A percentile compares a stretch with the other conserved stretches of the same genome.
phyloP scores from a whole-genome alignment of 2,329 filamentous ascomycete genomes.

The Penicillium sp. region DNA sequence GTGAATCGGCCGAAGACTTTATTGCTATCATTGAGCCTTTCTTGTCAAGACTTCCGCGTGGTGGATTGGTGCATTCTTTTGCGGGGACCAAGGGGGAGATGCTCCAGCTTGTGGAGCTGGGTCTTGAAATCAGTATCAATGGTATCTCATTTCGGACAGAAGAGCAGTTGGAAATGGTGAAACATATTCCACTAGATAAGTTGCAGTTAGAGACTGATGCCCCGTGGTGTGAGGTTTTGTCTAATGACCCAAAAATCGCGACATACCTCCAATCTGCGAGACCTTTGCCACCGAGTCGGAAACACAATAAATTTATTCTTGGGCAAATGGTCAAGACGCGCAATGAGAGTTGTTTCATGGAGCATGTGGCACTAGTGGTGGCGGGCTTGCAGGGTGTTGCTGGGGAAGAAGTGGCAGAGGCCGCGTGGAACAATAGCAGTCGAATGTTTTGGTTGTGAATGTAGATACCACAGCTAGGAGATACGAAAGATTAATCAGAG shows the following conservation, averaged over 20 bases:
- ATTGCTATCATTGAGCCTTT: conserved; percentile 45
- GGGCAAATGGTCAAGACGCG: conserved; percentile 49
- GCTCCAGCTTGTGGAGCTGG: conserved; percentile 38
- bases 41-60: conserved; percentile 35
- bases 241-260: conserved; percentile 40
- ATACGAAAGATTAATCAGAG: too few species aligned
- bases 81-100: conserved; percentile 65
- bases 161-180: conserved; percentile 46
- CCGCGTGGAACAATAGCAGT: conserved; percentile 40
- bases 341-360: conserved; percentile 53
- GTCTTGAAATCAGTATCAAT: conserved; percentile 51
- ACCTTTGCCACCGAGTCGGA: conserved; percentile 45
- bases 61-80: conserved; percentile 82
- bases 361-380: conserved; percentile 49
- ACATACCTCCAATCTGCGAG: conserved; percentile 43
- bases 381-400: conserved; percentile 49
- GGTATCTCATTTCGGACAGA: conserved; percentile 48
- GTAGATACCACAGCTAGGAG: background rate
- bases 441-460: conserved; percentile 31
- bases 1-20: conserved; percentile 47
- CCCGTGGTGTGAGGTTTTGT: conserved; percentile 49
- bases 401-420: conserved; percentile 46
- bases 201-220: conserved; percentile 52
- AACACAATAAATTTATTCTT: conserved; percentile 51
- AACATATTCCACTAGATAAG: conserved; percentile 40